Base-by-base conservation (phyloP, 2,329 filamentous ascomycete genomes). In the Lizonia empirigonia region DNA sequence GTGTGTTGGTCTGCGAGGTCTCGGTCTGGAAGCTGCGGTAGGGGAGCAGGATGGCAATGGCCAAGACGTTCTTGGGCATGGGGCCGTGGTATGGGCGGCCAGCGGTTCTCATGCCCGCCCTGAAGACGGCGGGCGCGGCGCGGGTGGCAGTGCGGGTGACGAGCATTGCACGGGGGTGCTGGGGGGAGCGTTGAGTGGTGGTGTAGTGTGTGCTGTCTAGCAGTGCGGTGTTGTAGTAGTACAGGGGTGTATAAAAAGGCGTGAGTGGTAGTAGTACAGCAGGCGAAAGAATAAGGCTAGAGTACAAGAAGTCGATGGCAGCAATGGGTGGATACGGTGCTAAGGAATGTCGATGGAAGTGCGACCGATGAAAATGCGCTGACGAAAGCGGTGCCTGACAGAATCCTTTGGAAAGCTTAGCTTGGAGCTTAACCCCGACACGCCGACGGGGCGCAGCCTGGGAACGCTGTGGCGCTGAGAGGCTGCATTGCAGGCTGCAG, bases 31-130 rank as follows among this genome's bases (percentile, higher is more conserved):
- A 78, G 55, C 72, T 70, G 49, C 81, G 75, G 20, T 76, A 75
- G 3, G 82, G 81, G 16, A 86, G 70, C 46, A 85, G 69, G 44
- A 85, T 80, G 33, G 83, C 82, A 40, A 86, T 75, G 8, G 84
- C 82, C 24, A 80, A 79, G 18, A 84, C 58, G 38, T 80, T 77
- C 39, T 78, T 75, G 50, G 80, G 80, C 35, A 83, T 68, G 32
- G 70, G 67, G 35, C 73, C 66, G 46, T 72, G 70, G 44, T 47
- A 47, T 30, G 74, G 68, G 33, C 74, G 70, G 45, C 73, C 72
- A 49, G 74, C 71, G 49, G 71, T 69, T 60, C 77, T 70, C 54
- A 72, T 72, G 56, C 75, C 76, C 49, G 71, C 72, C 55, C 77
- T 72, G 50, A 79, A 73, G 48, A 80, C 69, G 51, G 78, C 68